Evolutionary conservation across 2,329 filamentous ascomycete genomes (phyloP), one percentile per base, ranked within the genome.

Genomic region (Cadophora luteo-olivacea): DNA sequence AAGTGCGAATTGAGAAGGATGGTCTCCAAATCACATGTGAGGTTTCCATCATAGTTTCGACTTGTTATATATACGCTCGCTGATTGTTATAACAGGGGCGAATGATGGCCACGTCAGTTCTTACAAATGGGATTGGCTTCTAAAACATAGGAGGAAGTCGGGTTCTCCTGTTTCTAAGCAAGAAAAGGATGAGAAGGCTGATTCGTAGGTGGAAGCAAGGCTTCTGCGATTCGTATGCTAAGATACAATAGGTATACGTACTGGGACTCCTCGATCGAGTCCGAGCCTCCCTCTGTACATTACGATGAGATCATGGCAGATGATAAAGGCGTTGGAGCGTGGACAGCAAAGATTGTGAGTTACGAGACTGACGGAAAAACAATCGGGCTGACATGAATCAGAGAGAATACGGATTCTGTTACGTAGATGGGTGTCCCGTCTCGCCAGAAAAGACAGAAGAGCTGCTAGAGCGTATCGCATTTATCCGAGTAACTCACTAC

Each of bases 401-500:
- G 92, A 86, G 86, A 68, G 78, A 81, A 69, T 87, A 86, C 70
- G 94, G 95, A 3, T 93, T 97, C 77, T 92, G 86, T 74, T 95
- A 95, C 76, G 87, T 97, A 19, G 85, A 89, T 60, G 83, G 84
- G 54, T 91, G 91, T 16, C 93, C 93, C 14, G 82, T 88, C 1
- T 85, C 85, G 5, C 91, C 93, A 0, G 84, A 90, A 72, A 86
- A 89, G 6, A 97, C 94, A 0, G 81, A 95, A 79, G 78, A 82
- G n/a, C 84, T 97, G 0, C 83, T 98, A 2, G 86, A 92, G 76
- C 88, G 89, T 65, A 97, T 99, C 71, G 88, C 93, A 0, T 95
- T 95, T 72, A 94, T 98, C 75, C 88, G 94, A 22, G 85, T 91
- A 70, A 99, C 96, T 0, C 96, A 98, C 78, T 99, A 98, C 79